These are phyloP conservation scores for Chrysanthemum makinoi DNA, from an alignment of 129 eudicot species.

Conservation along the genomic window DNA sequence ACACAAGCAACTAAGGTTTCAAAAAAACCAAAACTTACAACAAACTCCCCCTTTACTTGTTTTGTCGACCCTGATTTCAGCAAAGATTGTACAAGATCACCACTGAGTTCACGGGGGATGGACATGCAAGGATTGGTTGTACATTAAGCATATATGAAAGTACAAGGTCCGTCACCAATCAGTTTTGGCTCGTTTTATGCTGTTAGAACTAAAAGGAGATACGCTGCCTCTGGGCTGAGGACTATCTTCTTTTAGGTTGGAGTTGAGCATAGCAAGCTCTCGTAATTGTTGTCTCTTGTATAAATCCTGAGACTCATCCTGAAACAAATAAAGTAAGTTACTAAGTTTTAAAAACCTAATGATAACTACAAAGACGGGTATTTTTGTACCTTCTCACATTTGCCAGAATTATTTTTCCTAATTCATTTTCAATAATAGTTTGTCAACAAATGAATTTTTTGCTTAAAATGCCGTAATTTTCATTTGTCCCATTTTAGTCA, in stretches of 20 bases:
- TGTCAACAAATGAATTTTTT: too few species aligned
- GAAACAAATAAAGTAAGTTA: neutral
- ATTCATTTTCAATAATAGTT: too few species aligned
- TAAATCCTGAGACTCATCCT: conserved; percentile 86
- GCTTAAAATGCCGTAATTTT: too few species aligned
- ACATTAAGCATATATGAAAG: conserved; percentile 3
- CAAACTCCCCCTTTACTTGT: conserved; percentile 14
- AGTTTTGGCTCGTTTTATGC: conserved; percentile 26
- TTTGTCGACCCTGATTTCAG: conserved; percentile 19
- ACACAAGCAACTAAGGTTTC: conserved; percentile 31
- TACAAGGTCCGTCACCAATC: conserved; percentile 12
- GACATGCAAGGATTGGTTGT: conserved; percentile 8
- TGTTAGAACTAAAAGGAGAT: conserved; percentile 63
- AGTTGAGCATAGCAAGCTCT: conserved; percentile 80
- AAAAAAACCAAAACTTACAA: conserved; percentile 18
- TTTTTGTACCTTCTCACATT: too few species aligned
- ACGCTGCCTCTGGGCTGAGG: conserved; percentile 84
- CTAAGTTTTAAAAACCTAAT: neutral
- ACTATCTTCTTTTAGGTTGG: conserved; percentile 71
- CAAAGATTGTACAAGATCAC: conserved; percentile 1
- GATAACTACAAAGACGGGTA: neutral
- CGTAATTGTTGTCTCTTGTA: conserved; percentile 74
- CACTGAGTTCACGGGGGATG: conserved; percentile 6
- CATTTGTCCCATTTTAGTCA: too few species aligned
- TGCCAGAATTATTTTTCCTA: too few species aligned